Base-by-base conservation (phyloP, 1,284 basidiomycete genomes). In the Fomitopsis betulina region DNA sequence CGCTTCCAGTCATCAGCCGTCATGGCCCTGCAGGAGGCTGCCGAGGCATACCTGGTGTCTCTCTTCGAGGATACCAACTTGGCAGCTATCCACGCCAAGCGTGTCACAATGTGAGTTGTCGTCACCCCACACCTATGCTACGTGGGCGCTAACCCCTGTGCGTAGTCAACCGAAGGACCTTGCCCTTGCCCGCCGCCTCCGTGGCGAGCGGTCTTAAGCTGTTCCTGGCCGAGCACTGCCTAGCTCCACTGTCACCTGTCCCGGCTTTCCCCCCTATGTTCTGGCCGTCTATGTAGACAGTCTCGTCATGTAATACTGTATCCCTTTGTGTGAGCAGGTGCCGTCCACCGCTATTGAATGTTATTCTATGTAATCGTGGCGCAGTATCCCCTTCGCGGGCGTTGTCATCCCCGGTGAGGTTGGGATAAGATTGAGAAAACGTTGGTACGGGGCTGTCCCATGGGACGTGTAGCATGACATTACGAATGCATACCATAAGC, bases 1-100 rank as follows among this genome's bases (percentile, higher is more conserved):
- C 91, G 93, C 66, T 96, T 96, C 90, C 93, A 95, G 81, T 94
- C 92, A 51, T 94, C 91, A 21, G 93, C 93, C 62, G 90, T 96
- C 66, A 88, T 92, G 80, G 93, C 91, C 56, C 83, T 96, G 58
- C 93, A 96, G 76, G 93, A 96, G 79, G 92, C 93, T 2, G 82
- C 91, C 58, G 93, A 96, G 79, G 93, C 93, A 19, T 95, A 96
- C 82, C 90, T 95, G 66, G 93, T 95, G 75, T 92, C 90, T 33
- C 81, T 94, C 68, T 94, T 94, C 73, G 86, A 89, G 72, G 86
- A 90, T 74, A 89, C 88, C 74, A 91, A 91, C 78, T 80, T 91
- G 68, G 87, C 87, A 62, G 90, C 89, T 61, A 91, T 92, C 75
- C 89, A 93, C 77, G 90, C 89, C 62, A 93, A 93, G 85, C 88